These are phyloP conservation scores for Discostella stelligeroides DNA, from an alignment of 108 stramenopile species.

Conservation along the genomic window DNA sequence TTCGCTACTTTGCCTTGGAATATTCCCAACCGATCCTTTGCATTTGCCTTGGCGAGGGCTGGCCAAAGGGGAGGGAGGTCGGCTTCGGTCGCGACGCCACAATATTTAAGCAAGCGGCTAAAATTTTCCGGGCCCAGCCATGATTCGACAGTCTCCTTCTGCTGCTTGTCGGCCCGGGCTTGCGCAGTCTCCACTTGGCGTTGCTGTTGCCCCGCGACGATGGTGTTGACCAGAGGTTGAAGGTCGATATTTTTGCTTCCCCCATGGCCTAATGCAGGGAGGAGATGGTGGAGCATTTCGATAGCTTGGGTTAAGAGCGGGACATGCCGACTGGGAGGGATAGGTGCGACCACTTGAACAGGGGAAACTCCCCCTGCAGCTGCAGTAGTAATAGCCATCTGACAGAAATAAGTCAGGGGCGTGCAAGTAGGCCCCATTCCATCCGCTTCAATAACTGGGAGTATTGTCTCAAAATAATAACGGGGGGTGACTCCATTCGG, in stretches of 20 bases:
- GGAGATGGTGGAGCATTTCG: not conserved
- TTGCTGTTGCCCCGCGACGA: conserved; percentile 15
- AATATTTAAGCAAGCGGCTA: too few species aligned
- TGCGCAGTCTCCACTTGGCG: conserved; percentile 3
- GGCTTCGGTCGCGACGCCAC: too few species aligned
- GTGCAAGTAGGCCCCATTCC: conserved; percentile 5
- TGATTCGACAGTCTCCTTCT: not conserved
- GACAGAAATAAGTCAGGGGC: conserved; percentile 9
- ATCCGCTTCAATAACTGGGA: conserved; percentile 10
- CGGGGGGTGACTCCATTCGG: conserved; percentile 7
- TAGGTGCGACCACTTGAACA: not conserved
- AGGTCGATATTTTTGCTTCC: conserved; percentile 9
- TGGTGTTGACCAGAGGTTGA: not conserved
- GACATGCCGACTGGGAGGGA: conserved; percentile 5
- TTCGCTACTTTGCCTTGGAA: too few species aligned
- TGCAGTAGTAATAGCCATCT: not conserved
- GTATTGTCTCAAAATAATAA: too few species aligned
- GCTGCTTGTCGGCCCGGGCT: not conserved
- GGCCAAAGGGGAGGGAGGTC: too few species aligned
- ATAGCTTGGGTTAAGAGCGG: conserved; percentile 2
- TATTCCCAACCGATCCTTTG: too few species aligned
- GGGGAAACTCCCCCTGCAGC: not conserved
- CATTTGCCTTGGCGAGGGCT: too few species aligned
- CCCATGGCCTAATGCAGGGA: conserved; percentile 7
- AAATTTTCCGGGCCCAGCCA: conserved; percentile 1